Evolutionary conservation across 2,329 filamentous ascomycete genomes (phyloP).

Genomic region (Grosmannia huntii): DNA sequence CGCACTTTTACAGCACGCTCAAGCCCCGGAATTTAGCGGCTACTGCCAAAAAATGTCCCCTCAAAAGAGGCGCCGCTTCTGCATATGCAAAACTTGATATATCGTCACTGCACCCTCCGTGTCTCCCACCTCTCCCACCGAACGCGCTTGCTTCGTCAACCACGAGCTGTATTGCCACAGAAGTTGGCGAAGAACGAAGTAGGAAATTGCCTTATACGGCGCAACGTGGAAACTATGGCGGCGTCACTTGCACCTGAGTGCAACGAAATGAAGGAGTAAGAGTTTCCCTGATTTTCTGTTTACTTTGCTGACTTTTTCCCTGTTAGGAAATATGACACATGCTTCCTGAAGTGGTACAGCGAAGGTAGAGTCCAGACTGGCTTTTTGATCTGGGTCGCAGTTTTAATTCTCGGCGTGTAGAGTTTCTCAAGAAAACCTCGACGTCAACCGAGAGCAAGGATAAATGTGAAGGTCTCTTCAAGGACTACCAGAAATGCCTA

Average conservation of each 20-base stretch:
- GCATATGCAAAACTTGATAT: background rate
- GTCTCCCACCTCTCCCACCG: background rate
- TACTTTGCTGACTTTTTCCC: conserved; percentile 5
- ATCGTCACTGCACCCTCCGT: background rate
- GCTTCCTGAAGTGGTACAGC: conserved; percentile 98
- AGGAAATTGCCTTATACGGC: background rate
- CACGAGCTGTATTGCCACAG: background rate
- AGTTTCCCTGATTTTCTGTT: conserved; percentile 2
- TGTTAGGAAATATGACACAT: conserved; percentile 79
- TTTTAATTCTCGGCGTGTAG: conserved; percentile 32
- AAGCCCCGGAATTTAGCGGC: background rate
- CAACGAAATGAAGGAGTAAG: conserved; percentile 90
- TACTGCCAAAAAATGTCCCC: background rate
- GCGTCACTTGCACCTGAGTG: conserved; percentile 90
- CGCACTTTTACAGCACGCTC: background rate
- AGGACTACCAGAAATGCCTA: conserved; percentile 77
- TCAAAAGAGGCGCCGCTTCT: background rate
- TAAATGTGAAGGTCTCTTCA: conserved; percentile 66
- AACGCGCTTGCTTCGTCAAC: background rate
- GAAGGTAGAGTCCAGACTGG: conserved; percentile 57
- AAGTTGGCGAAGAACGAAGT: background rate
- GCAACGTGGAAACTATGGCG: conserved; percentile 49
- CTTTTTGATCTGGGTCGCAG: background rate
- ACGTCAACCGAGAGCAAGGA: conserved; percentile 61
- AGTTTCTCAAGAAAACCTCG: conserved; percentile 79